These are phyloP conservation scores for Hawksworthiomyces lignivorus DNA, from an alignment of 2,329 filamentous ascomycete species.

Conservation along the genomic window DNA sequence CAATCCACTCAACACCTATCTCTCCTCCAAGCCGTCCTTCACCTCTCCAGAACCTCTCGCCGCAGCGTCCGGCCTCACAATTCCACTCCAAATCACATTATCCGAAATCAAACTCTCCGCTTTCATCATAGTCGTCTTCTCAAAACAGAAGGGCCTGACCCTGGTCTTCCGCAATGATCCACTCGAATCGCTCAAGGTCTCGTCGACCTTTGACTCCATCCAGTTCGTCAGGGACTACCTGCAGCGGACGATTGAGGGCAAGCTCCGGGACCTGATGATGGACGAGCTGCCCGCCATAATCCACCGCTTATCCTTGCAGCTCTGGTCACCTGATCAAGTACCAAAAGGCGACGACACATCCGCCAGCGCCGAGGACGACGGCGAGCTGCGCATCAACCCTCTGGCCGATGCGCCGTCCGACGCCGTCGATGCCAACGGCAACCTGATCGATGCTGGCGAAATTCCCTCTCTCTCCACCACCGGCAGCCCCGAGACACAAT, in stretches of 20 bases:
- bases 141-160: conserved; percentile 91
- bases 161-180: conserved; percentile 97
- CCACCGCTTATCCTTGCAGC: conserved; percentile 76
- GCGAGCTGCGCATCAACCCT: conserved; percentile 66
- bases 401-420: conserved; percentile 73
- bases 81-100: conserved; percentile 92
- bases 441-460: conserved; percentile 65
- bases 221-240: conserved; percentile 96
- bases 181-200: conserved; percentile 94
- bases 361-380: conserved; percentile 39
- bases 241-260: conserved; percentile 90
- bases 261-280: conserved; percentile 91
- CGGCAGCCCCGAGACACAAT: conserved; percentile 71
- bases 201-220: conserved; percentile 97
- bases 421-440: conserved; percentile 72
- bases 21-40: conserved; percentile 84
- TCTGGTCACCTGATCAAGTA: conserved; percentile 85
- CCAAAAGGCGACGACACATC: conserved; percentile 55
- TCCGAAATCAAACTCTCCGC: conserved; percentile 94
- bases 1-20: conserved; percentile 92
- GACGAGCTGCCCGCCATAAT: conserved; percentile 96
- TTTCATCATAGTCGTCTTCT: conserved; percentile 97
- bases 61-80: conserved; percentile 85
- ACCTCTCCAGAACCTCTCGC: conserved; percentile 89
- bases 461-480: conserved; percentile 74